Base-by-base conservation (phyloP, 768 basidiomycete genomes). In the Lentinula aciculospora region DNA sequence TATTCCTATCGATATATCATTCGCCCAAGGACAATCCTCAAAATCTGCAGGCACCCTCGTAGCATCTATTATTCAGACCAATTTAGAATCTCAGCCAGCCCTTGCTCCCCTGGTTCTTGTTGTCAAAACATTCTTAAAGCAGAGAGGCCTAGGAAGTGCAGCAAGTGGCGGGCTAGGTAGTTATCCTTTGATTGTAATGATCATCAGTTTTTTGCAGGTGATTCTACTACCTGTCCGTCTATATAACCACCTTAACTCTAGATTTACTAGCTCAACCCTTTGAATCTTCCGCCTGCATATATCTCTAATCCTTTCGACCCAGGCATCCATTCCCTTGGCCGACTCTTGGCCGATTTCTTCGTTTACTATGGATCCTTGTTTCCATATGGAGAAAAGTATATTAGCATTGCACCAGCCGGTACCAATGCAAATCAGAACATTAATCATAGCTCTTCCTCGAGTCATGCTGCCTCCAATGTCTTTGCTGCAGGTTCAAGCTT, bases 131-230 rank as follows among this genome's bases (percentile, higher is more conserved):
- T 85, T 87, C 62, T 72, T 90, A 19, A 69, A 71, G 13, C 81
- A 83, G 61, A 68, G 81, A 42, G 70, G 72, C 7, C 77, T 89
- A 68, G 85, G 87, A 65, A 82, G 86, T 63, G 83, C 88, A 4
- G 79, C 81, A 29, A 76, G 74, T 7, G 79, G 81, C 17, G 86
- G 87, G 1, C 63, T 90, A 21, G 82, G 86, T 29, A 86, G 84
- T 69, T 90, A 89, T 68, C 77, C 80, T 10, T 71, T 85, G 40
- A 81, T 82, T 27, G 82, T 81, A 63, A 72, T 90, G 66, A 81
- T 80, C 37, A 80, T 88, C 60, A 81, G 76, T 60, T 89, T 90
- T 63, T 74, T 92, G 10, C 84, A 90, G 74, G 87, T 86, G 32
- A 6, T 2, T 36, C 32, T 28, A n/a, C 58, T 50, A 3, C 55